A percentile compares a stretch with the other conserved stretches of the same genome.
Evolutionary conservation across 345 rosid genomes (phyloP).

Genomic region (Eucalyptus rudis): DNA sequence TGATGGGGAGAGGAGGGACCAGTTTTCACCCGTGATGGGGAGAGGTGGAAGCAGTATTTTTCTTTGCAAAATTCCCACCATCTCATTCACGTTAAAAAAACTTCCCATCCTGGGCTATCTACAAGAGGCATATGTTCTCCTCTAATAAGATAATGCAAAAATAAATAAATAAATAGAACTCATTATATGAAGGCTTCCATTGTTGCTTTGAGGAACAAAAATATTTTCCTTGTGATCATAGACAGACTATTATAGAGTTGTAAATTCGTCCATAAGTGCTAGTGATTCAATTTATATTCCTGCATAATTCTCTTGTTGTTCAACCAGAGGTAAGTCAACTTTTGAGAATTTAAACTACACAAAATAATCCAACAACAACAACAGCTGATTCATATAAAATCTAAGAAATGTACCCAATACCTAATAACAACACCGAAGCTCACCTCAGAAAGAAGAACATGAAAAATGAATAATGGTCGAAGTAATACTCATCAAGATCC

Average conservation of each 20-base stretch:
- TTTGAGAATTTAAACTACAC: neutral
- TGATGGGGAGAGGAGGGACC: too few relatives aligned
- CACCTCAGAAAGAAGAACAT: neutral
- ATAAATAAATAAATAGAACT: too few relatives aligned
- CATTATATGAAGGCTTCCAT: neutral
- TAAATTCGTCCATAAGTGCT: neutral
- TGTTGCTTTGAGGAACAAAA: neutral
- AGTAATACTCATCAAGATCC: neutral
- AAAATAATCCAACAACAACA: neutral
- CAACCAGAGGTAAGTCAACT: neutral
- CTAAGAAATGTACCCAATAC: neutral
- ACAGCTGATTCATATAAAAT: neutral
- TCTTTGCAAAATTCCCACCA: too few relatives aligned
- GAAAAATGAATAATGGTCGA: neutral
- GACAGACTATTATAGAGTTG: neutral
- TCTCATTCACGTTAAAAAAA: too few relatives aligned
- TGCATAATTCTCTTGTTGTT: neutral
- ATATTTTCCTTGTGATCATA: neutral
- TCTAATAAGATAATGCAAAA: too few relatives aligned
- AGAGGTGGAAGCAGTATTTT: too few relatives aligned
- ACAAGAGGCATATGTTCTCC: too few relatives aligned
- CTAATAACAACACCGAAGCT: neutral
- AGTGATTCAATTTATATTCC: neutral
- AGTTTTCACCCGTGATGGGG: too few relatives aligned
- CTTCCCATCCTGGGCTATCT: too few relatives aligned